These are phyloP conservation scores for Tagetes erecta DNA, from an alignment of 129 eudicot species.

Conservation along the genomic window DNA sequence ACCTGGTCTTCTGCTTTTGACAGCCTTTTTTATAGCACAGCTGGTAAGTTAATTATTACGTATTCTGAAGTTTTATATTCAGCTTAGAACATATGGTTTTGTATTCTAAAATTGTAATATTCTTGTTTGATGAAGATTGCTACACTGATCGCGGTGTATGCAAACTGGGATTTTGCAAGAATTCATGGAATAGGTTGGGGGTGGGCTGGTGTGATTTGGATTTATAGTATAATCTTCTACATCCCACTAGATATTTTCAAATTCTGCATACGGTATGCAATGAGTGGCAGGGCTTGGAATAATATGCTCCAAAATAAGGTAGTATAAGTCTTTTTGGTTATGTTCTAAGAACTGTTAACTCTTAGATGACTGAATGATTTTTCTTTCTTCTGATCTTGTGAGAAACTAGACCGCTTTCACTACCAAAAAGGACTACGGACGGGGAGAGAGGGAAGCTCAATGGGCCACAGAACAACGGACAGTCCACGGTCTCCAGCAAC, in stretches of 20 bases:
- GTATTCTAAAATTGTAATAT: slow-evolving; percentile 9
- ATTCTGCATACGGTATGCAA: slow-evolving; percentile 56
- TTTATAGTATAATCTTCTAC: slow-evolving; percentile 62
- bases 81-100: slow-evolving; percentile 1
- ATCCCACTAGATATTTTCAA: slow-evolving; percentile 71
- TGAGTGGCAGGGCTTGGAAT: slow-evolving; percentile 77
- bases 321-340: slow-evolving; percentile 13
- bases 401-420: slow-evolving; percentile 67
- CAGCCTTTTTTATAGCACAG: slow-evolving; percentile 69
- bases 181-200: slow-evolving; percentile 90
- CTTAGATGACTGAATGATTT: slow-evolving; percentile 16
- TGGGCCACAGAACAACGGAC: slow-evolving; percentile 86
- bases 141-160: slow-evolving; percentile 82
- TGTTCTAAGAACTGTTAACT: background rate
- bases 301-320: slow-evolving; percentile 65
- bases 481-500: slow-evolving; percentile 61
- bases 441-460: slow-evolving; percentile 84
- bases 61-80: slow-evolving; percentile 4
- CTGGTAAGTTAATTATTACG: slow-evolving; percentile 46
- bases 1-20: slow-evolving; percentile 64
- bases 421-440: slow-evolving; percentile 65
- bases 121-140: slow-evolving; percentile 50
- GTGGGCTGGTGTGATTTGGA: slow-evolving; percentile 91
- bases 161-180: slow-evolving; percentile 75
- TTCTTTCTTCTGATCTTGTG: slow-evolving; percentile 22